Evolutionary conservation across 2,329 filamentous ascomycete genomes (phyloP).

Genomic region (Alternaria sp.): DNA sequence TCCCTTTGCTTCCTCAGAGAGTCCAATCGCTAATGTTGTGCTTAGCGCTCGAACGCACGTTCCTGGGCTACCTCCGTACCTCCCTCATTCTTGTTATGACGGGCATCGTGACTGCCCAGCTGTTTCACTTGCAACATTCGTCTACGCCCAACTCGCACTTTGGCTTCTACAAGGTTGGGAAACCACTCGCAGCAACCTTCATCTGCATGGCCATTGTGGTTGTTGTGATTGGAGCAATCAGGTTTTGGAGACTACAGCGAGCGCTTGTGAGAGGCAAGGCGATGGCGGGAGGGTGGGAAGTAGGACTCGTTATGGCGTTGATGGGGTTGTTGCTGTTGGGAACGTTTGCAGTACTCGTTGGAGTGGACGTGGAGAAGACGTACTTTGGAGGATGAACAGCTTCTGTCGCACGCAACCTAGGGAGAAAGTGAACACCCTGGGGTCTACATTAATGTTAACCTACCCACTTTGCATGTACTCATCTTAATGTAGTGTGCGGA

Average conservation of each 20-base stretch:
- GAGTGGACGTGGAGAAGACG: conserved; percentile 24
- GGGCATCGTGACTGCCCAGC: conserved; percentile 69
- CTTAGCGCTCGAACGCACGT: conserved; percentile 76
- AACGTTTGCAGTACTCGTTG: conserved; percentile 26
- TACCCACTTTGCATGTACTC: too few species aligned
- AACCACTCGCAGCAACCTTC: conserved; percentile 62
- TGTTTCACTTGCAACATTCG: conserved; percentile 67
- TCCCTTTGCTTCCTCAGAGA: neutral
- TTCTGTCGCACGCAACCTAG: too few species aligned
- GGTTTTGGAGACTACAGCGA: conserved; percentile 67
- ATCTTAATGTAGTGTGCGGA: too few species aligned
- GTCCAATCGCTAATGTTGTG: conserved; percentile 10
- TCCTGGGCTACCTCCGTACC: conserved; percentile 74
- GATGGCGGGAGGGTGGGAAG: conserved; percentile 65
- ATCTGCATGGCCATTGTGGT: conserved; percentile 58
- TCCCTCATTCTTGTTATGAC: conserved; percentile 72
- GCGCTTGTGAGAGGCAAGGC: conserved; percentile 65
- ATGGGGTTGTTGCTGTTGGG: conserved; percentile 44
- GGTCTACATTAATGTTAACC: too few species aligned
- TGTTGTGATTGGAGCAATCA: conserved; percentile 60
- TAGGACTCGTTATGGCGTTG: conserved; percentile 56
- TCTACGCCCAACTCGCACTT: conserved; percentile 54
- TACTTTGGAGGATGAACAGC: neutral
- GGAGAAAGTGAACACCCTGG: too few species aligned
- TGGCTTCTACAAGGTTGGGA: conserved; percentile 66